These are phyloP conservation scores for Scheffersomyces stipitis DNA, from an alignment of 805 yeast genomes.

Conservation along the genomic window DNA sequence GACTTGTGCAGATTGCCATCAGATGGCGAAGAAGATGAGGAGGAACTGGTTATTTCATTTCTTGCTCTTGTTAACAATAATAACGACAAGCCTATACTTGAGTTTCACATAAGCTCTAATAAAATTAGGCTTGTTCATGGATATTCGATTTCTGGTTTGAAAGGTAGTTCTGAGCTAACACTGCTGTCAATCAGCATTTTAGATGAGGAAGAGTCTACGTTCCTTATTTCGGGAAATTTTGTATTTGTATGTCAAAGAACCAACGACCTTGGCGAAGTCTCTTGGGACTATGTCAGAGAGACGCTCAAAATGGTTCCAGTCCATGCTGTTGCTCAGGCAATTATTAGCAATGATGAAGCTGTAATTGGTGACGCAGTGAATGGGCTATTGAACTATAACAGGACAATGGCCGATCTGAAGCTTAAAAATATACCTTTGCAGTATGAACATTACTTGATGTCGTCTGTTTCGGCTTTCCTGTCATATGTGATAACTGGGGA, in stretches of 20 bases:
- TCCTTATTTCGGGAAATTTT: constrained; percentile 17
- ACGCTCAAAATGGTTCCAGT: constrained; percentile 1
- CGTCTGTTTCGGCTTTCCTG: constrained; percentile 2
- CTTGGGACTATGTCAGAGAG: neutral
- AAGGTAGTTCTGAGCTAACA: constrained; percentile 7
- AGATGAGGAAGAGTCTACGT: constrained; percentile 9
- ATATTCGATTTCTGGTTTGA: constrained; percentile 9
- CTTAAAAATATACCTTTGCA: neutral
- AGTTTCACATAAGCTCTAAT: neutral
- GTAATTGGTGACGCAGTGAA: constrained; percentile 4
- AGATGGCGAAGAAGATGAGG: constrained; percentile 1
- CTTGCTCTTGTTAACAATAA: constrained; percentile 14
- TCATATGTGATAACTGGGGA: constrained; percentile 21
- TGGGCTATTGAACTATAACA: constrained; percentile 2
- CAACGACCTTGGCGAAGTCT: neutral
- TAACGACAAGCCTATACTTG: constrained; percentile 2
- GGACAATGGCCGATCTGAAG: neutral
- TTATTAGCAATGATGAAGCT: neutral
- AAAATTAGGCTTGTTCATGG: constrained; percentile 4
- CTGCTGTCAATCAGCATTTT: constrained; percentile 13
- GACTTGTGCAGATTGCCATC: constrained; percentile 13
- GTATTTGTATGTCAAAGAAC: constrained; percentile 8
- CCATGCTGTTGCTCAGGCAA: constrained; percentile 1
- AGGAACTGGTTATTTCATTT: constrained; percentile 4
- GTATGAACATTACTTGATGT: constrained; percentile 3